Base-by-base conservation (phyloP, 1,139 yeast genomes). In the Scheffersomyces quercinus region DNA sequence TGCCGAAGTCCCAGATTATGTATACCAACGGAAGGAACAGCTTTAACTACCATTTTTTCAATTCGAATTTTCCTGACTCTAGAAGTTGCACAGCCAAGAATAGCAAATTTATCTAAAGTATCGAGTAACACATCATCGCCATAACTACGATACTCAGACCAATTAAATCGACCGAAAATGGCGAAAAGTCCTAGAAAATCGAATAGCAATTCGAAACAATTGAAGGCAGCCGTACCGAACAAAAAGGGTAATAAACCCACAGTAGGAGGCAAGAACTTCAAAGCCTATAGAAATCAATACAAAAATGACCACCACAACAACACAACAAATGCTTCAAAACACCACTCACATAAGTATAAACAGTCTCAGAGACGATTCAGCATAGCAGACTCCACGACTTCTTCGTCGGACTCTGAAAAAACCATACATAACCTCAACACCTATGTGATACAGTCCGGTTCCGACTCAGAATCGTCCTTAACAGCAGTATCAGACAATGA, bases 401-500 rank as follows among this genome's bases (percentile, higher is more conserved):
- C 69, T n/a, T 64, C 63, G 6, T 58, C 65, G 5, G 68, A 57
- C 44, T 54, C 56, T 33, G 61, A 48, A 42, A 55, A 40, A 28
- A 42, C 47, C 2, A 41, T 40, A 24, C 44, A 41, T 31, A 40
- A 12, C 41, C 44, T 11, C 13, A 38, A 30, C 37, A 42, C 20
- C 26, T 32, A 37, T 29, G 15, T 28, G n/a, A 28, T 16, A n/a
- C 29, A 13, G 14, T 9, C 14, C 14, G 36, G 37, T 34, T 48
- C 51, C 36, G 57, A 48, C 26, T 64, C 71, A 6, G 68, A 66
- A 47, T 64, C 73, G 14, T 71, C 77, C 3, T 54, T 75, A 32
- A 73, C 79, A 0, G 77, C 73, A 1, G 69, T 70, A 20, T 68
- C 74, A 2, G 77, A 69, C 33, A 58, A 58, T 35, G 71, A 64